Conservation (phyloP, 1,284 basidiomycete genomes). For the Vanrija pseudolonga region DNA sequence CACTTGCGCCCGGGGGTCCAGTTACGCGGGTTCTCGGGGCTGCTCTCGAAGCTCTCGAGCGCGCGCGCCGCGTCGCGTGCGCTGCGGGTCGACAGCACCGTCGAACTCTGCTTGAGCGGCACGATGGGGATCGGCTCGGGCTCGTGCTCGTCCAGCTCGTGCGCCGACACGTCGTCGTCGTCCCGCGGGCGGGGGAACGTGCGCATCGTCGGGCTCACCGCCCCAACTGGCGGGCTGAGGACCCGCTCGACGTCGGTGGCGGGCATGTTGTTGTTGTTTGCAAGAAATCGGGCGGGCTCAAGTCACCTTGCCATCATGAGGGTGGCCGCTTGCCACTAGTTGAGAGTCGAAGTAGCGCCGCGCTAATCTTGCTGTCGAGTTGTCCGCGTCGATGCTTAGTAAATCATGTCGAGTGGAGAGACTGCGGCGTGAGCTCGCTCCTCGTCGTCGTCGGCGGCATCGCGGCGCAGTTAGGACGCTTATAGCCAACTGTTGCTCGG, state of each 20-base stretch:
- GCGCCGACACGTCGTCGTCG: not conserved
- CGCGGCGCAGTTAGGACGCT: no score
- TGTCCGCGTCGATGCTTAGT: no score
- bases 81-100: conserved; percentile 20
- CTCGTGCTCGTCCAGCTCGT: not conserved
- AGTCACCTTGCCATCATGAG: no score
- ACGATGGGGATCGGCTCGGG: not conserved
- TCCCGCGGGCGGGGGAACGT: not conserved
- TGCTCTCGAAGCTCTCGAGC: conserved; percentile 25
- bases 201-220: not conserved
- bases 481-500: no score
- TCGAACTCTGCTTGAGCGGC: conserved; percentile 10
- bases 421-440: no score
- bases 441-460: no score
- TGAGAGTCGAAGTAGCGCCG: no score
- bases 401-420: no score
- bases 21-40: conserved; percentile 38
- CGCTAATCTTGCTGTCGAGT: no score
- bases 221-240: not conserved
- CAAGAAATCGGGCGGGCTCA: not conserved
- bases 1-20: conserved; percentile 34
- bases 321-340: no score
- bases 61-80: conserved; percentile 26
- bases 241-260: not conserved
- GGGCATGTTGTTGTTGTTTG: not conserved